Conservation (phyloP, 257 asterid genomes). For the Nicotiana benthamiana region DNA sequence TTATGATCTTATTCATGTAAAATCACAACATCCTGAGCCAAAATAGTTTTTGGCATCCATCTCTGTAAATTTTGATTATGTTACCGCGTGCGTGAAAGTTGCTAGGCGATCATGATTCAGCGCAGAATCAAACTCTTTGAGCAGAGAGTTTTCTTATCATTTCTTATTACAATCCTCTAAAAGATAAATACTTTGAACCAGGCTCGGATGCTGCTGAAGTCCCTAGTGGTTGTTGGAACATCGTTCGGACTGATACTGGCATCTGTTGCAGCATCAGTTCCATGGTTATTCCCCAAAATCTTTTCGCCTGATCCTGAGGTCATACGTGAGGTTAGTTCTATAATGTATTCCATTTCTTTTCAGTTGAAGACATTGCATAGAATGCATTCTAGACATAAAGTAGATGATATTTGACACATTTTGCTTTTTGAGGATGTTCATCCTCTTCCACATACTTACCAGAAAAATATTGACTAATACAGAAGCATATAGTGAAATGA, state of each 20-base stretch:
- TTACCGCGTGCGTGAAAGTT: neutral
- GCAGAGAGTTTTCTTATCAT: neutral
- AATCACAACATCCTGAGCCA: neutral
- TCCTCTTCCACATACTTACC: neutral
- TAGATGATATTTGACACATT: neutral
- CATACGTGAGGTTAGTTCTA: slow-evolving; percentile 57
- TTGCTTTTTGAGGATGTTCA: neutral
- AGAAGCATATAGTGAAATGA: neutral
- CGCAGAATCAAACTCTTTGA: neutral
- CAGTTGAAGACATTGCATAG: neutral
- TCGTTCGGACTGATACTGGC: slow-evolving; percentile 62
- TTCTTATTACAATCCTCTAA: neutral
- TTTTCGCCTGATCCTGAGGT: slow-evolving; percentile 80
- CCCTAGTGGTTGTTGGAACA: slow-evolving; percentile 72
- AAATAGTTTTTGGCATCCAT: neutral
- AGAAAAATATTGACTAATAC: neutral
- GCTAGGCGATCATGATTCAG: neutral
- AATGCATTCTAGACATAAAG: neutral
- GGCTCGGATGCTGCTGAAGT: slow-evolving; percentile 76
- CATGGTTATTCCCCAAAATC: slow-evolving; percentile 77
- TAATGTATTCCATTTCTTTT: slow-evolving; percentile 1
- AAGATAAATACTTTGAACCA: slow-evolving; percentile 22
- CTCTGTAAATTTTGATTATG: neutral
- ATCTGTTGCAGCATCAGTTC: slow-evolving; percentile 65
- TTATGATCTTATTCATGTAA: slow-evolving; percentile 11